Base-by-base conservation (phyloP, 2,329 filamentous ascomycete species). In the Nannizziopsis arthrosporioides region DNA sequence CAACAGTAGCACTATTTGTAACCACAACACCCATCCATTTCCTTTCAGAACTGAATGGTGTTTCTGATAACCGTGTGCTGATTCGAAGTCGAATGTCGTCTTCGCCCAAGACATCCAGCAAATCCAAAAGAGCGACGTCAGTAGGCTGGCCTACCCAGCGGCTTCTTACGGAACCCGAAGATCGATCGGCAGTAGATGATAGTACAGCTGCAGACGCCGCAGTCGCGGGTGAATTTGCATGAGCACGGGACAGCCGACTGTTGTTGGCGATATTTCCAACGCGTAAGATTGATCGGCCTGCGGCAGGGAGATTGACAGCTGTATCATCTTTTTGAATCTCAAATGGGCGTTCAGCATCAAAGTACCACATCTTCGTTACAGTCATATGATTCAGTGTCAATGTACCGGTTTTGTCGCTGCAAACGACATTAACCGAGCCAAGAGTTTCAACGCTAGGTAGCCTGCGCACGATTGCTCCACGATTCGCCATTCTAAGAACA, bases 11-110 rank as follows among this genome's bases (percentile, higher is more conserved):
- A 53, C 66, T 68, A 27, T 80, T 27, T 27, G 22, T 80, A 56
- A 95, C 85, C 1, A 88, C 84, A 22, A 95, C 89, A 31, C 93
- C 93, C 93, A 98, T 98, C 90, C 90, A 98, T 67, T 98, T 98
- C 49, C 90, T 79, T 62, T 94, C 88, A 1, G 92, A 98, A 63
- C 90, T 96, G 66, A 98, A 98, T 0, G 92, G 89, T 0, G 86
- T 89, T 64, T 98, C 92, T 38, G 81, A 80, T 30, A 84, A 78
- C 42, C 90, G 84, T 30, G 77, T 75, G n/a, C 88, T 88, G 47
- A 94, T 79, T 8, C 85, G 82, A 41, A 92, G 84, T 52, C 93
- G 82, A 40, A 93, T 80, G 66, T 98, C 92, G 55, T 94, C 85
- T 64, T 95, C 90, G 51, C 84, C 84, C 61, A 94, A 92, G 18